These are phyloP conservation scores for Trypanosoma avium DNA, from an alignment of 208 protist species.

Conservation along the genomic window DNA sequence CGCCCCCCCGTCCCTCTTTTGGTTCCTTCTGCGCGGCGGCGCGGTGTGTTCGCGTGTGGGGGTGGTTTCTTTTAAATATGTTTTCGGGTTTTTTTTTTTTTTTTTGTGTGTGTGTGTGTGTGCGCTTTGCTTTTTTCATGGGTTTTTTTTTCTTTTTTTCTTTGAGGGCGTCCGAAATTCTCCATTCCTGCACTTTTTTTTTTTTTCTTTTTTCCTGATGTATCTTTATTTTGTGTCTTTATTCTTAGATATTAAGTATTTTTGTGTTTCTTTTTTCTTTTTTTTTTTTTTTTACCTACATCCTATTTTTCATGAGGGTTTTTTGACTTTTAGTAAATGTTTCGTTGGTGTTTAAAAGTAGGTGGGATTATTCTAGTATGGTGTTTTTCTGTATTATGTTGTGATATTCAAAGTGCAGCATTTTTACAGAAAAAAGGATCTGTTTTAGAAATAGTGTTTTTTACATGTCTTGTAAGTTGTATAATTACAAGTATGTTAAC, in stretches of 20 bases:
- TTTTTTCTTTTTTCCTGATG: background rate
- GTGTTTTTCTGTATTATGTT: slow-evolving; percentile 13
- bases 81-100: too few species aligned
- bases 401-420: slow-evolving; percentile 16
- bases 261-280: background rate
- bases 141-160: too few species aligned
- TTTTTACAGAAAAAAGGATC: slow-evolving; percentile 6
- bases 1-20: too few species aligned
- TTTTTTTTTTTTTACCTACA: background rate
- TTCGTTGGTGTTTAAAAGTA: slow-evolving; percentile 2
- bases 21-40: too few species aligned
- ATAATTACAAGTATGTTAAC: background rate
- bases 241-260: background rate
- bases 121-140: too few species aligned
- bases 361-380: background rate
- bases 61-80: too few species aligned
- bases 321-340: background rate
- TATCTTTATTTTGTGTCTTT: background rate
- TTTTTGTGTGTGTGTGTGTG: too few species aligned
- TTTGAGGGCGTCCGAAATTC: too few species aligned
- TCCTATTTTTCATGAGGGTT: background rate
- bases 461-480: slow-evolving; percentile 12
- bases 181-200: too few species aligned
- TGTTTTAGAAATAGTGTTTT: slow-evolving; percentile 18
- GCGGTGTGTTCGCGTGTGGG: too few species aligned